Base-by-base conservation (phyloP, 305 asterid genomes). In the Caryopteris hybrid region DNA sequence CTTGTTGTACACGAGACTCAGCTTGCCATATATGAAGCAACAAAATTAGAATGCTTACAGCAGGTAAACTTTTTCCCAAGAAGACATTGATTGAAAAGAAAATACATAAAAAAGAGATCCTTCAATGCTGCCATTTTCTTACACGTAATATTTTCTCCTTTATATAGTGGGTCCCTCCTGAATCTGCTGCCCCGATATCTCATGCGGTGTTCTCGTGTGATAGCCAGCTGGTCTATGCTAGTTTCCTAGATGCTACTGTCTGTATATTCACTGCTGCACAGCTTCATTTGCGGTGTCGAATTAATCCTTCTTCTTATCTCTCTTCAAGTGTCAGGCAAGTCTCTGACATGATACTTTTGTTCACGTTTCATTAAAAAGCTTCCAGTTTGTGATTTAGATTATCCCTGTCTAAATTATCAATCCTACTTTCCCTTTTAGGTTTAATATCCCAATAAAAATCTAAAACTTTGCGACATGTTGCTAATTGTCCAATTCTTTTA, bases 1-100 rank as follows among this genome's bases (percentile, higher is more conserved):
- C 85, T 94, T 52, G 96, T 82, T 66, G 97, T 89, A 34, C 99
- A 94, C 22, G 98, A 89, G 75, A 88, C 98, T 8, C 98, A 94
- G 77, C 87, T 94, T 10, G 97, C 98, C 36, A 85, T 94, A 51
- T 91, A 84, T 53, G 99, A 94, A 71, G 78, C 98, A 0, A 75
- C 92, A 0, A 94, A 88, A 74, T 72, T 94, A 70, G 95, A 89
- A 66, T 85, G 96, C 25, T 68, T 86, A 61, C 84, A 89, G 75
- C 96, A 91, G 91, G 99, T 89, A 70, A 23, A 1, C 0, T 58
- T n/a, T 47, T 3, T 20, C 25, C 36, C 17, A 1, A 1, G 21
- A 7, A 27, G 11, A 14, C 17, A n/a, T 50, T 56, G 6, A 14
- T 57, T 4, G 17, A n/a, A n/a, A n/a, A n/a, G n/a, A n/a, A n/a